These are phyloP conservation scores for Martensiomyces pterosporus DNA, from an alignment of 192 early-diverging fungal species.

Conservation along the genomic window DNA sequence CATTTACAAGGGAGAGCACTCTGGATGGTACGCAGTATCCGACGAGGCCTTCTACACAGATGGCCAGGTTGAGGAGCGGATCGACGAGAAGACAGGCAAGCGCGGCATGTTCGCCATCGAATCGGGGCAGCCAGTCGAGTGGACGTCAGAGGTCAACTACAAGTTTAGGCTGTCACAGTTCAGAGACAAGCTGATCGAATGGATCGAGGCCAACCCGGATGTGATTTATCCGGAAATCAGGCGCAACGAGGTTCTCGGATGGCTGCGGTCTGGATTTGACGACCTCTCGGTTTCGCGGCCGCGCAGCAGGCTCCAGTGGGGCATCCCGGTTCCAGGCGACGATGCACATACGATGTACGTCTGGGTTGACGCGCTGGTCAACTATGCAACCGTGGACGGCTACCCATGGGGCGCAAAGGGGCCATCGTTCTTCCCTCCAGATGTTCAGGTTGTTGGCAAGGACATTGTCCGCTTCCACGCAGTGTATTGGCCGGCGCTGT, in stretches of 20 bases:
- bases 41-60: slow-evolving; percentile 89
- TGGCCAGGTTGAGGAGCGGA: slow-evolving; percentile 65
- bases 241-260: slow-evolving; percentile 61
- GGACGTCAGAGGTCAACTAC: slow-evolving; percentile 91
- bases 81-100: slow-evolving; percentile 21
- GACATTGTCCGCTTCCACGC: slow-evolving; percentile 97
- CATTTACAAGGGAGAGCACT: slow-evolving; percentile 87
- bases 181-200: slow-evolving; percentile 55
- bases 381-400: slow-evolving; percentile 84
- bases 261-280: slow-evolving; percentile 54
- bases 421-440: slow-evolving; percentile 57
- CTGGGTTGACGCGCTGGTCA: slow-evolving; percentile 94
- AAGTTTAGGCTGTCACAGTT: slow-evolving; percentile 78
- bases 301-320: slow-evolving; percentile 76
- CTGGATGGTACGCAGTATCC: slow-evolving; percentile 94
- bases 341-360: slow-evolving; percentile 89
- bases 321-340: slow-evolving; percentile 87
- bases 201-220: slow-evolving; percentile 66
- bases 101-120: slow-evolving; percentile 58
- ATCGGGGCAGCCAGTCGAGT: slow-evolving; percentile 80
- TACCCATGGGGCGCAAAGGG: slow-evolving; percentile 63
- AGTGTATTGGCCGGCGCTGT: slow-evolving; percentile 95
- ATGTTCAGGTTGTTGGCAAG: slow-evolving; percentile 88
- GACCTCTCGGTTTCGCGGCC: slow-evolving; percentile 89
- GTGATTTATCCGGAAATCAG: slow-evolving; percentile 63